Percentiles rank a stretch among this genome's conserved stretches.
Evolutionary conservation across 768 basidiomycete genomes (phyloP).

Genomic region (Dioszegia crocea): DNA sequence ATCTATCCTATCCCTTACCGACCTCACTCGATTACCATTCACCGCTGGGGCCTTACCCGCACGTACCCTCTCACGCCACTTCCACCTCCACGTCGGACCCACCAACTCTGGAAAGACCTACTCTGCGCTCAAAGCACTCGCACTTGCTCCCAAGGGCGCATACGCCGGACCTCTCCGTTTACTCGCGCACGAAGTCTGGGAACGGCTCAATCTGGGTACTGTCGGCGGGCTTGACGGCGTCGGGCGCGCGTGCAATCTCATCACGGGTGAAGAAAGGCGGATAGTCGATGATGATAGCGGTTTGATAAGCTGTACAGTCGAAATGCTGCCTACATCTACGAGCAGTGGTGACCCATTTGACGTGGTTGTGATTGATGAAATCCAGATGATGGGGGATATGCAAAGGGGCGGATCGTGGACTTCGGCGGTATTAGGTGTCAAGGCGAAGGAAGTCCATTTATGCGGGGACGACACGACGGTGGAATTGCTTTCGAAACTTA

Average conservation of each 20-base stretch:
- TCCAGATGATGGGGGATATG: constrained; percentile 84
- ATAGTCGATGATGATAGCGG: constrained; percentile 60
- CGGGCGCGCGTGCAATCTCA: constrained; percentile 70
- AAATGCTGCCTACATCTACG: constrained; percentile 64
- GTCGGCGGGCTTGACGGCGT: constrained; percentile 67
- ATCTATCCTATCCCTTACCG: constrained; percentile 23
- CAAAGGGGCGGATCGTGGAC: constrained; percentile 81
- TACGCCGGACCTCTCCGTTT: constrained; percentile 90
- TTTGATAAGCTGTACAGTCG: constrained; percentile 80
- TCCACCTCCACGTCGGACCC: constrained; percentile 94
- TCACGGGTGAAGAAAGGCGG: constrained; percentile 86
- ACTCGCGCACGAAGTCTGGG: constrained; percentile 91
- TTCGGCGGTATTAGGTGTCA: constrained; percentile 66
- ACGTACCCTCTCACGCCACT: constrained; percentile 63
- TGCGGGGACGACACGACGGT: constrained; percentile 94
- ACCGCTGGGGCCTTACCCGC: constrained; percentile 30
- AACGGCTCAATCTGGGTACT: constrained; percentile 80
- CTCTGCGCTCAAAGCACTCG: constrained; percentile 81
- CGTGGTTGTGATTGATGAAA: constrained; percentile 92
- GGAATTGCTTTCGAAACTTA: constrained; percentile 62
- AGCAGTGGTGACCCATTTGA: constrained; percentile 51
- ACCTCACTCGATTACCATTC: constrained; percentile 37
- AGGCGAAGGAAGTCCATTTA: constrained; percentile 79
- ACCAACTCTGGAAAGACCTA: constrained; percentile 98
- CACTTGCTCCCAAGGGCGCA: constrained; percentile 65